These are phyloP conservation scores for Aspergillus calidoustus DNA, from an alignment of 2,329 filamentous ascomycete genomes.

Conservation along the genomic window DNA sequence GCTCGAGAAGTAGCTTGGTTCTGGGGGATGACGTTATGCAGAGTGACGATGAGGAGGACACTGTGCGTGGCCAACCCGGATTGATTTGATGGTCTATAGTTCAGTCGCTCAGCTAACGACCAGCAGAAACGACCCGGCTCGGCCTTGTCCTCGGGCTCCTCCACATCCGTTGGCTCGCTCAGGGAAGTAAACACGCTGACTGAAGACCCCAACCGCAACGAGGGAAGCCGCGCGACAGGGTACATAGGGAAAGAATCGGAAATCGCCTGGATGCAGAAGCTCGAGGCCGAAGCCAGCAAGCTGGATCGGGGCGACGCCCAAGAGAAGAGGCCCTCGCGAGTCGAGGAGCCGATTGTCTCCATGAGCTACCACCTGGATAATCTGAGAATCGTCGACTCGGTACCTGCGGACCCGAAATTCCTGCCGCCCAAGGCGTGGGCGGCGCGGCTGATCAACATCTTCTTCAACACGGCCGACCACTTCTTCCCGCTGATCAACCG, in stretches of 20 bases:
- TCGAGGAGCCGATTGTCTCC: background rate
- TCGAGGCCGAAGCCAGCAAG: background rate
- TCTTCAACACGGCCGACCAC: slow-evolving; percentile 42
- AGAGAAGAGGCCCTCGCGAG: background rate
- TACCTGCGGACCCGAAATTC: background rate
- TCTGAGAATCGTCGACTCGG: background rate
- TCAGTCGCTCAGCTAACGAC: background rate
- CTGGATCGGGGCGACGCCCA: background rate
- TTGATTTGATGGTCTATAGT: background rate
- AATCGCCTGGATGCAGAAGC: slow-evolving; percentile 13
- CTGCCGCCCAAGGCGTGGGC: slow-evolving; percentile 28
- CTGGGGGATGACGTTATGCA: background rate
- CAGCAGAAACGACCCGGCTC: background rate
- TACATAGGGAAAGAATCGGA: slow-evolving; percentile 13
- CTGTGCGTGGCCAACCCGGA: background rate
- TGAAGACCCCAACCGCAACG: slow-evolving; percentile 9
- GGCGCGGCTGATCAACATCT: slow-evolving; percentile 42
- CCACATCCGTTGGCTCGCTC: slow-evolving; percentile 1
- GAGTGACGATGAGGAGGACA: background rate
- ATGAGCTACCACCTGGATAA: slow-evolving; percentile 13
- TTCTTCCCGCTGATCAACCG: slow-evolving; percentile 47
- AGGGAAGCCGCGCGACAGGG: slow-evolving; percentile 3
- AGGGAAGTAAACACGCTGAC: slow-evolving; percentile 4
- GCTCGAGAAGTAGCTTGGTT: background rate
- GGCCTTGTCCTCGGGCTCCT: background rate